Evolutionary conservation across 495 filamentous ascomycete species (phyloP), one percentile per base, ranked within the genome.

Genomic region (Annulohypoxylon bovei): DNA sequence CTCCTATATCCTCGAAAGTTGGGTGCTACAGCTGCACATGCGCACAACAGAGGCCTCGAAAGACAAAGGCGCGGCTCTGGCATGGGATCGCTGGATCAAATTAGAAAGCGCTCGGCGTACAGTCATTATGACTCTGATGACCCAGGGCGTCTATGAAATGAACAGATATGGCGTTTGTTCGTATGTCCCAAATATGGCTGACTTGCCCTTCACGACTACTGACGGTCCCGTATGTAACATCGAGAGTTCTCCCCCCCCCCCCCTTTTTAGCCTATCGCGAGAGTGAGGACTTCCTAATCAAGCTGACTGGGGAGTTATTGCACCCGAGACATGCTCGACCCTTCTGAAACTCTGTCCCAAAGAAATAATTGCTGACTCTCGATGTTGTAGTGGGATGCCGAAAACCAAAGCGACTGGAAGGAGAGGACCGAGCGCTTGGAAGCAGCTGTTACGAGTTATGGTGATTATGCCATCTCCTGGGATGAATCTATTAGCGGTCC

Each of bases 101-200:
- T 22, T 56, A 6, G 53, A 56, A 56, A 56, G 53, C 22, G 53
- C 53, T 22, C 53, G 53, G 4, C 53, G 53, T 20, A 56, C 53
- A 6, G 53, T 32, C 8, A 22, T 56, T 5, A 39, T 16, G 18
- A 39, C 32, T 0, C 11, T 56, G 53, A 25, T 56, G 33, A 18
- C 53, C 0, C 53, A 56, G 18, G 53, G 53, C 5, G 27, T 56
- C 20, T 56, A 56, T 14, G 53, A 56, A 16, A 39, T 56, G 53
- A 35, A 22, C 9, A 56, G 23, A 8, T 56, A 39, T 39, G 53
- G 53, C 12, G 53, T 56, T 1, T 56, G 53, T 25, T 37, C 53
- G 18, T 56, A 56, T 11, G 53, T 56, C 18, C 53, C 53, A 3
- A 56, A 39, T 18, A 6, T 56, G 1, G 32, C 32, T 25, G 53